phyloP scores from a whole-genome alignment of 2,329 filamentous ascomycete genomes.

The Coniochaeta ligniaria region DNA sequence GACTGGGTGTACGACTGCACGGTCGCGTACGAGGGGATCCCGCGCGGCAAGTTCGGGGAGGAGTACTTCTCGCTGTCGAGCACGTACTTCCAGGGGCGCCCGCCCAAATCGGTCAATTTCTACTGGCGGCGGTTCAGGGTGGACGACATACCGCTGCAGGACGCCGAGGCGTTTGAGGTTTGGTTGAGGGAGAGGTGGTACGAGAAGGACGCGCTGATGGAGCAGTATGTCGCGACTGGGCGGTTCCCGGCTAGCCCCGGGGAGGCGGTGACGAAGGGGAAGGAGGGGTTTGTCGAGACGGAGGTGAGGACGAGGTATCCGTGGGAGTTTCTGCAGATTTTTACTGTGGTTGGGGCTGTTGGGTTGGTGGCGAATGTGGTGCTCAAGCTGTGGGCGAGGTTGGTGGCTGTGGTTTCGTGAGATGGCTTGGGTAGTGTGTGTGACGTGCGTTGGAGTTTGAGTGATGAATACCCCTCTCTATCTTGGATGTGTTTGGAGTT shows the following conservation, averaged over 20 bases:
- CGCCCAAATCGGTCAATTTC: constrained; percentile 93
- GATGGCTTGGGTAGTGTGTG: neutral
- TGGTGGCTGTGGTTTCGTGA: neutral
- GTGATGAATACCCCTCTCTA: neutral
- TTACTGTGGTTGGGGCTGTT: constrained; percentile 38
- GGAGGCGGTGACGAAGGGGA: constrained; percentile 15
- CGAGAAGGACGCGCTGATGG: constrained; percentile 85
- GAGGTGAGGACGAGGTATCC: constrained; percentile 45
- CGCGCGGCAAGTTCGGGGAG: constrained; percentile 83
- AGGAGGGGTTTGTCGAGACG: constrained; percentile 44
- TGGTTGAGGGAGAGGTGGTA: constrained; percentile 87
- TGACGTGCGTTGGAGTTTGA: neutral
- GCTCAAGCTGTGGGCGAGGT: constrained; percentile 15
- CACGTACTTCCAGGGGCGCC: constrained; percentile 80
- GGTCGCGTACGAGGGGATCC: constrained; percentile 88
- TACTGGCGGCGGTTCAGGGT: constrained; percentile 86
- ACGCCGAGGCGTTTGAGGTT: constrained; percentile 65
- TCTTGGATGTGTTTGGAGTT: neutral
- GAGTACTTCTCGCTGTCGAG: constrained; percentile 81
- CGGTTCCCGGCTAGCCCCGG: constrained; percentile 67
- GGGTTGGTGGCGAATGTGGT: constrained; percentile 31
- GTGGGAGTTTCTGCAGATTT: constrained; percentile 50
- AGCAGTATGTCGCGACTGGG: constrained; percentile 71
- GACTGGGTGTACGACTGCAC: constrained; percentile 92
- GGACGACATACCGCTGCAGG: constrained; percentile 71